A percentile compares a stretch with the other conserved stretches of the same genome.
phyloP scores from a whole-genome alignment of 768 basidiomycete species.

The Polyporus arcularius region DNA sequence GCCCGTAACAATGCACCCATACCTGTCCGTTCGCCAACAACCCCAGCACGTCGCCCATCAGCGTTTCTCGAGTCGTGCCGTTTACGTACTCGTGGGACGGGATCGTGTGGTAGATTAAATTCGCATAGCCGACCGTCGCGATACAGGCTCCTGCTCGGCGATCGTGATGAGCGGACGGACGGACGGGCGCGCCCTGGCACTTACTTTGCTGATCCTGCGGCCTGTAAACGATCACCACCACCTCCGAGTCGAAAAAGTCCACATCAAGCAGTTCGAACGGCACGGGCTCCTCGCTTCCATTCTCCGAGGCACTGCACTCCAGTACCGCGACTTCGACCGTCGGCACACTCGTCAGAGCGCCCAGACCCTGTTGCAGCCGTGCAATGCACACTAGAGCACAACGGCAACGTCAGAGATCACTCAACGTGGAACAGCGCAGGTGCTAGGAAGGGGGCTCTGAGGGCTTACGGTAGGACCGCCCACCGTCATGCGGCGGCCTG shows the following conservation, averaged over 20 bases:
- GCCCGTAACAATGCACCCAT: not conserved
- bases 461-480: slow-evolving; percentile 48
- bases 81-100: slow-evolving; percentile 47
- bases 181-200: slow-evolving; percentile 13
- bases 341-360: slow-evolving; percentile 38
- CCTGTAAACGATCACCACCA: slow-evolving; percentile 65
- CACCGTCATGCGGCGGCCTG: slow-evolving; percentile 39
- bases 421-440: slow-evolving; percentile 1
- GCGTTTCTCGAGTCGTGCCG: slow-evolving; percentile 58
- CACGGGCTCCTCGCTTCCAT: slow-evolving; percentile 36
- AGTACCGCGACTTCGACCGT: slow-evolving; percentile 50
- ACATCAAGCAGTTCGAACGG: slow-evolving; percentile 60
- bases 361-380: slow-evolving; percentile 51
- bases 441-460: slow-evolving; percentile 15
- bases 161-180: slow-evolving; percentile 33
- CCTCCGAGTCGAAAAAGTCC: slow-evolving; percentile 81
- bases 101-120: slow-evolving; percentile 60
- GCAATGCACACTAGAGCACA: slow-evolving; percentile 53
- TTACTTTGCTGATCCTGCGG: slow-evolving; percentile 37
- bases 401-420: slow-evolving; percentile 8
- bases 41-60: slow-evolving; percentile 59
- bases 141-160: slow-evolving; percentile 56
- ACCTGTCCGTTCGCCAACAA: slow-evolving; percentile 67
- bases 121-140: slow-evolving; percentile 63
- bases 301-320: slow-evolving; percentile 51